Evolutionary conservation across 768 basidiomycete species (phyloP).

Genomic region (Phanerodontia chrysosporium): DNA sequence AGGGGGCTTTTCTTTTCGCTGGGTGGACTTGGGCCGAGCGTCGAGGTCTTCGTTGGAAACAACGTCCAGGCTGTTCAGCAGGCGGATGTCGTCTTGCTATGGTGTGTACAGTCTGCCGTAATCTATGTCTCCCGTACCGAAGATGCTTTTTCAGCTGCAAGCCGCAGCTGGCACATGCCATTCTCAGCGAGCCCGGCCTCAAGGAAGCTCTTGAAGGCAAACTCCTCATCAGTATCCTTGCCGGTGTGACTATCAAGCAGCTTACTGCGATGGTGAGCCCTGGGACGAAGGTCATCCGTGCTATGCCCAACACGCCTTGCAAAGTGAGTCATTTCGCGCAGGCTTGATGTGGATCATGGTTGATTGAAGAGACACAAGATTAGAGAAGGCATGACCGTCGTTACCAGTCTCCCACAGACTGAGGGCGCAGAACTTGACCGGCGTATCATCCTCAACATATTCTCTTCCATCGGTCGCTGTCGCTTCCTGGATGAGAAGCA

Average conservation of each 20-base stretch:
- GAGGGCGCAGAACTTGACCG: conserved; percentile 55
- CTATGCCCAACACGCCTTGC: conserved; percentile 98
- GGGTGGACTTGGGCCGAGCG: conserved; percentile 54
- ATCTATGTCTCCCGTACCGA: not conserved
- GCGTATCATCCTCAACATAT: conserved; percentile 82
- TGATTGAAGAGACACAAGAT: conserved; percentile 56
- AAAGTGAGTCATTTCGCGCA: conserved; percentile 58
- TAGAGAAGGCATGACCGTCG: conserved; percentile 97
- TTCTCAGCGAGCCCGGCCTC: conserved; percentile 74
- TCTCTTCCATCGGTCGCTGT: conserved; percentile 94
- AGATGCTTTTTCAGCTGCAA: conserved; percentile 65
- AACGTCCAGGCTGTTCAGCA: conserved; percentile 71
- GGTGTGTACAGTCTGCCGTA: conserved; percentile 47
- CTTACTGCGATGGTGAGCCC: conserved; percentile 69
- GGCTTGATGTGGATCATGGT: no score
- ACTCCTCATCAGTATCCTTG: conserved; percentile 93
- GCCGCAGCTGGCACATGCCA: conserved; percentile 76
- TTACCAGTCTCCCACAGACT: conserved; percentile 65
- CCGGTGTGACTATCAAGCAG: conserved; percentile 90
- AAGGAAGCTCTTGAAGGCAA: conserved; percentile 82
- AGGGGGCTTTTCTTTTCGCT: conserved; percentile 53
- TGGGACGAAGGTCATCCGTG: conserved; percentile 82
- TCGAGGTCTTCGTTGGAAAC: conserved; percentile 64
- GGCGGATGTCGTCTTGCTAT: conserved; percentile 84
- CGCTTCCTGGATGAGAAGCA: conserved; percentile 97